Conservation (phyloP, 2,329 filamentous ascomycete species). For the Chaetomium sp. region DNA sequence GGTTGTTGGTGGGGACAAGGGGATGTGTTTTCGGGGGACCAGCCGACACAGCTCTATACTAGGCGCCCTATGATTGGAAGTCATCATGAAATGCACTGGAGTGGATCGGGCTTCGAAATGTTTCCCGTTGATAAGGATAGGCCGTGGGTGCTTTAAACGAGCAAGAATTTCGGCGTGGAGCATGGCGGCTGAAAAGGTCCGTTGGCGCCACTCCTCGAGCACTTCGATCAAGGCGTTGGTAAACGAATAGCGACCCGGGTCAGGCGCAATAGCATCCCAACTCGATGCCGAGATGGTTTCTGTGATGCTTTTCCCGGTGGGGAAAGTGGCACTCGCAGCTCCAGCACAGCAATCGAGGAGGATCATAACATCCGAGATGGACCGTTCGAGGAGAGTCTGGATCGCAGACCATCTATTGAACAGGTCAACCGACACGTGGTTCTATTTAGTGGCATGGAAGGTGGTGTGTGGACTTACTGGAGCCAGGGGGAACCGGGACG, state of each 20-base stretch:
- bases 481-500: constrained; percentile 48
- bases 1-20: constrained; percentile 31
- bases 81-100: constrained; percentile 59
- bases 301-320: constrained; percentile 52
- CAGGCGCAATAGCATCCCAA: constrained; percentile 55
- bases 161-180: constrained; percentile 54
- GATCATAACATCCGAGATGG: constrained; percentile 51
- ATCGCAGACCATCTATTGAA: constrained; percentile 47
- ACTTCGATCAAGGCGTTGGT: constrained; percentile 54
- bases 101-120: constrained; percentile 53
- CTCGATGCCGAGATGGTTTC: constrained; percentile 57
- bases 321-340: constrained; percentile 53
- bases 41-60: constrained; percentile 49
- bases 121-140: constrained; percentile 51
- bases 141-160: constrained; percentile 53
- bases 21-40: constrained; percentile 29
- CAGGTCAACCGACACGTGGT: neutral
- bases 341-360: constrained; percentile 55
- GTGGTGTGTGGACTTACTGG: constrained; percentile 29
- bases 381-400: constrained; percentile 52
- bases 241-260: constrained; percentile 54
- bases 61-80: constrained; percentile 50
- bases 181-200: constrained; percentile 54
- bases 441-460: constrained; percentile 20
- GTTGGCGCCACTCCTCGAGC: constrained; percentile 48